These are phyloP conservation scores for Fusarium lateritium DNA, from an alignment of 2,329 filamentous ascomycete species.

Conservation along the genomic window DNA sequence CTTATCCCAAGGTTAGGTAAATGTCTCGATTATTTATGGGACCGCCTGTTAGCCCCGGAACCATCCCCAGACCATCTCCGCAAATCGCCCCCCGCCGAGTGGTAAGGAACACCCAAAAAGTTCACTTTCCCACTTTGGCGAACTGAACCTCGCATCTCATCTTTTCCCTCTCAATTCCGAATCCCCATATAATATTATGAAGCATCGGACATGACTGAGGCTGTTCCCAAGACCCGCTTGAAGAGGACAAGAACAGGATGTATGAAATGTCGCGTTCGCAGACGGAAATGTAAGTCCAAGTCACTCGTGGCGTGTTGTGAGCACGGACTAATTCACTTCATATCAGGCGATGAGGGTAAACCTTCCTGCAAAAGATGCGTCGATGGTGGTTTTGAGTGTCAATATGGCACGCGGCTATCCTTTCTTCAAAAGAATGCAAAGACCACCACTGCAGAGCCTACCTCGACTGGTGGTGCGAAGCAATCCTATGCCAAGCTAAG, in stretches of 20 bases:
- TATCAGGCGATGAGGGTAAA: constrained; percentile 65
- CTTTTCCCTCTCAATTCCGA: neutral
- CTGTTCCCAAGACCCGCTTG: constrained; percentile 43
- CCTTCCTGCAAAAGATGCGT: constrained; percentile 65
- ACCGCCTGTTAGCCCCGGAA: too few relatives aligned
- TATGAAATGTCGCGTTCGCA: constrained; percentile 63
- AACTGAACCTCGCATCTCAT: constrained; percentile 7
- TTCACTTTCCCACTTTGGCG: constrained; percentile 45
- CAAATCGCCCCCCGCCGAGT: neutral
- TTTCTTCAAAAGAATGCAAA: constrained; percentile 65
- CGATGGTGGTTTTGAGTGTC: constrained; percentile 62
- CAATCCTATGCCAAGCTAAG: constrained; percentile 44
- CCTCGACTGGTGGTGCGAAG: constrained; percentile 30
- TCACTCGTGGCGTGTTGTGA: neutral
- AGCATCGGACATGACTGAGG: constrained; percentile 40
- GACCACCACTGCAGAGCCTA: constrained; percentile 50
- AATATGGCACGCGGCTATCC: constrained; percentile 62
- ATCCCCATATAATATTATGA: neutral
- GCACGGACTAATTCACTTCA: constrained; percentile 12
- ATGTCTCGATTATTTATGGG: too few relatives aligned
- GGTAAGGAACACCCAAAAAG: constrained; percentile 28
- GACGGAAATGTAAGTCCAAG: constrained; percentile 60
- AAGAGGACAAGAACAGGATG: constrained; percentile 61
- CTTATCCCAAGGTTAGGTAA: too few relatives aligned
- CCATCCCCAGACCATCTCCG: too few relatives aligned